Evolutionary conservation across 345 rosid genomes (phyloP).

Genomic region (Turnera subulata): DNA sequence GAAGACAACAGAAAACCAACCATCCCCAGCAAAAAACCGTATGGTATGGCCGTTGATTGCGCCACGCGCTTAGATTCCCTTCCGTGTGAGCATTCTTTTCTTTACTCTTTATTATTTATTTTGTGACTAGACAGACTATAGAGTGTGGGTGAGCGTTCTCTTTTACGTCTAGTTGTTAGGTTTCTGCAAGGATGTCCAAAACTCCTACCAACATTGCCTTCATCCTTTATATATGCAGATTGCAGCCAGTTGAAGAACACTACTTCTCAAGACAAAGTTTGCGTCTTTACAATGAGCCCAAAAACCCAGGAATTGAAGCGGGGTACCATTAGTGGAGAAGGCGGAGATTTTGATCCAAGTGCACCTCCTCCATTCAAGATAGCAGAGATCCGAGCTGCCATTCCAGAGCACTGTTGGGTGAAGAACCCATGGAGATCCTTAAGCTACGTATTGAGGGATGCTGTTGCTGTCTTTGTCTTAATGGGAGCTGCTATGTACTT

Average conservation of each 20-base stretch:
- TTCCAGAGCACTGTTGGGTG: slow-evolving; percentile 32
- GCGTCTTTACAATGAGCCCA: not conserved
- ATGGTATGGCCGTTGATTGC: too few relatives aligned
- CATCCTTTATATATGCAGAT: too few relatives aligned
- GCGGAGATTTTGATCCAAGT: slow-evolving; percentile 23
- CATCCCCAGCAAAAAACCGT: too few relatives aligned
- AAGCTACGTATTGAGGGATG: slow-evolving; percentile 22
- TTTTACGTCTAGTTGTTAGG: too few relatives aligned
- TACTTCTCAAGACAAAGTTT: not conserved
- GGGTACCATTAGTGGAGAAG: slow-evolving; percentile 2
- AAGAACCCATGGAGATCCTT: slow-evolving; percentile 28
- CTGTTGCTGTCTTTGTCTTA: slow-evolving; percentile 1
- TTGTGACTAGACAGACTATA: too few relatives aligned
- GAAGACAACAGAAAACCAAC: too few relatives aligned
- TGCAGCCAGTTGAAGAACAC: not conserved
- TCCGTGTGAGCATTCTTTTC: too few relatives aligned
- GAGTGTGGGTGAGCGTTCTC: too few relatives aligned
- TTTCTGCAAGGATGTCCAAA: too few relatives aligned
- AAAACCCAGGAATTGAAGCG: not conserved
- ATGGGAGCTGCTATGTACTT: slow-evolving; percentile 9
- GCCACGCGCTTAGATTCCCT: too few relatives aligned
- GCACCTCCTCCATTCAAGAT: slow-evolving; percentile 32
- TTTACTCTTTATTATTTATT: too few relatives aligned
- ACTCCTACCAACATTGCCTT: too few relatives aligned
- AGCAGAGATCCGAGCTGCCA: slow-evolving; percentile 31